Evolutionary conservation across 345 rosid genomes (phyloP), one percentile per base, ranked within the genome.

Genomic region (Excoecaria agallocha): DNA sequence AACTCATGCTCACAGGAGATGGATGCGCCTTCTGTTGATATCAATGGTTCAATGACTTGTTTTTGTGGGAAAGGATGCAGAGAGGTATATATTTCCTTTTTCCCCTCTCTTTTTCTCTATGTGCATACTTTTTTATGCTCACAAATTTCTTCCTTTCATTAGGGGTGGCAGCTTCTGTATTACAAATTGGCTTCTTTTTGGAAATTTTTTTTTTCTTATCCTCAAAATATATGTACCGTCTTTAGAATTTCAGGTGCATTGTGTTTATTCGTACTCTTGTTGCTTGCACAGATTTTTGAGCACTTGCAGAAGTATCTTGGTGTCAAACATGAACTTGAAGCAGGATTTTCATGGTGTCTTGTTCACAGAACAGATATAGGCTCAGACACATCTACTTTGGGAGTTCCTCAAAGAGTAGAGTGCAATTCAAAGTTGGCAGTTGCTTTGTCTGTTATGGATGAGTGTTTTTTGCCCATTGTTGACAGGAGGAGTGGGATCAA

Each of bases 1-100:
- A 76, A 52, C 12, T 71, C 83, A 12, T 80, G 83, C 71, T 48
- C 48, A 38, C 48, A 43, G 74, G 89, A 82, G 76, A 59, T 66
- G 74, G 91, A 86, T 84, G 75, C 65, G 58, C 76, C 62, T 80
- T 76, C 78, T 56, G 49, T 52, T 81, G 86, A 87, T 22, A 80
- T 82, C 37, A 62, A 54, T 76, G 71, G 80, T 79, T 78, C 85
- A 61, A 39, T 72, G 35, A 56, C 67, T 39, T 76, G 59, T 41
- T 80, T 80, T 72, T 80, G 83, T 68, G 79, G 79, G 46, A 71
- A 62, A 61, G 71, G 57, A 59, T 80, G 83, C 54, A n/a, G 76
- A 46, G 79, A 80, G 79, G 83, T 80, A 71, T 20, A n/a, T 3
- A 61, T 30, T 68, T 77, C 39, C 25, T 61, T 20, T 76, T 6